These are phyloP conservation scores for Stachybotrys echinatus DNA, from an alignment of 2,329 filamentous ascomycete species.

Conservation along the genomic window DNA sequence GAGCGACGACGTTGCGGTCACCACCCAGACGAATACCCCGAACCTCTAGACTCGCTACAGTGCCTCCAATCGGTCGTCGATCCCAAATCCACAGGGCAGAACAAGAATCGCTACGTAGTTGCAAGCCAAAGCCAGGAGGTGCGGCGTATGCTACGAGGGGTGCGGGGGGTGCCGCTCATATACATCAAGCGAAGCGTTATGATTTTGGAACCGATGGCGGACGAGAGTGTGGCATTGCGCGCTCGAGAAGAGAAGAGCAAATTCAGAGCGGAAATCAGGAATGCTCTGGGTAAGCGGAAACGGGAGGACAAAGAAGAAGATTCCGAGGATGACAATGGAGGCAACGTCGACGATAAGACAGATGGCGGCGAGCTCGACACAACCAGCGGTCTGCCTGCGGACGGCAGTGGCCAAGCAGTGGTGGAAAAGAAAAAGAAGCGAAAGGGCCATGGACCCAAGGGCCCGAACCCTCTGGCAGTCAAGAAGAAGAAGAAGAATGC, in stretches of 20 bases:
- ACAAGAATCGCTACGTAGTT: conserved; percentile 76
- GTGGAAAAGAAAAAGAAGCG: conserved; percentile 47
- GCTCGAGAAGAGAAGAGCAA: conserved; percentile 68
- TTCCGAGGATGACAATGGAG: conserved; percentile 18
- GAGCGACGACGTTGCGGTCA: conserved; percentile 77
- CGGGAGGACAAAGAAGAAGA: conserved; percentile 34
- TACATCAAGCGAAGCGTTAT: conserved; percentile 78
- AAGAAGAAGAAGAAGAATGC: conserved; percentile 64
- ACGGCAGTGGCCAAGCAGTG: conserved; percentile 3
- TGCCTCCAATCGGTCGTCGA: conserved; percentile 75
- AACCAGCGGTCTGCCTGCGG: too few relatives aligned
- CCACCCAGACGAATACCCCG: conserved; percentile 63
- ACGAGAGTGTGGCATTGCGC: conserved; percentile 55
- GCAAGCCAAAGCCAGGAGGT: conserved; percentile 66
- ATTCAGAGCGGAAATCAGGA: conserved; percentile 64
- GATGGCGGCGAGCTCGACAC: conserved; percentile 5
- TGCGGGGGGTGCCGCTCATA: conserved; percentile 69
- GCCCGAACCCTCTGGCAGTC: conserved; percentile 65
- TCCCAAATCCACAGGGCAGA: conserved; percentile 63
- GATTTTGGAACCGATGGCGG: conserved; percentile 66
- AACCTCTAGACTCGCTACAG: conserved; percentile 63
- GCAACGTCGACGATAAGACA: conserved; percentile 8
- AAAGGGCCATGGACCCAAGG: conserved; percentile 57
- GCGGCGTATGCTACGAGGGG: conserved; percentile 56
- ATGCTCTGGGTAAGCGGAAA: conserved; percentile 44